These are phyloP conservation scores for Ilyonectria mors-panacis DNA, from an alignment of 2,329 filamentous ascomycete species.

Conservation along the genomic window DNA sequence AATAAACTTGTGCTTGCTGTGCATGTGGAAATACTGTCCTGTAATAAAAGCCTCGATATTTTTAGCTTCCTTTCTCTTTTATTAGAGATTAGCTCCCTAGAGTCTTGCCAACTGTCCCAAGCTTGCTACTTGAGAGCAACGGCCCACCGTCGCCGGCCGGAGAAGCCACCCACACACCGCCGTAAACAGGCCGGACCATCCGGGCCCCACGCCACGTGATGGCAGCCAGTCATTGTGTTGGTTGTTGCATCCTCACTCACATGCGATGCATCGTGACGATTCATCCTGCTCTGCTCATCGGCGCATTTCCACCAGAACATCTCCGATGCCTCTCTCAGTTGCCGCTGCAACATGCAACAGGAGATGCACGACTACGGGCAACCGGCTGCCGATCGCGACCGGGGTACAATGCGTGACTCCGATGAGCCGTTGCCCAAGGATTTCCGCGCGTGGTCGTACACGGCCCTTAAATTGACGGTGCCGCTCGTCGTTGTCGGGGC, in stretches of 20 bases:
- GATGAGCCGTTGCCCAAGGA: constrained; percentile 5
- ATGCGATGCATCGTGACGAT: too few relatives aligned
- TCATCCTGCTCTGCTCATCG: background rate
- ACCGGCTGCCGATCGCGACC: constrained; percentile 11
- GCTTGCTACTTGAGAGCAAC: too few relatives aligned
- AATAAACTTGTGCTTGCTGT: too few relatives aligned
- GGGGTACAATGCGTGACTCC: background rate
- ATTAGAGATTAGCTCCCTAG: too few relatives aligned
- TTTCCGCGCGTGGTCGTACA: constrained; percentile 31
- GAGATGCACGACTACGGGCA: constrained; percentile 23
- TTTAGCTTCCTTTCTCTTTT: too few relatives aligned
- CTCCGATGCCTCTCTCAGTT: background rate
- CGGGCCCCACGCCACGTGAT: constrained; percentile 22
- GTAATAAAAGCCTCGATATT: too few relatives aligned
- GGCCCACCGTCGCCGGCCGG: too few relatives aligned
- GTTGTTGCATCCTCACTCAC: constrained; percentile 3
- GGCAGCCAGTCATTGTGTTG: constrained; percentile 20
- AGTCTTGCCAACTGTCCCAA: too few relatives aligned
- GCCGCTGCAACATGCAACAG: constrained; percentile 4
- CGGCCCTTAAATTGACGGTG: constrained; percentile 32
- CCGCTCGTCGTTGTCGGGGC: constrained; percentile 38
- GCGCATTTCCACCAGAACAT: background rate
- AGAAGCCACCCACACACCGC: background rate
- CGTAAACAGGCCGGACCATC: constrained; percentile 12
- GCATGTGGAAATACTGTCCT: too few relatives aligned